Percentiles rank a stretch among this genome's conserved stretches.
Evolutionary conservation across 371 early-diverging fungal genomes (phyloP).

Genomic region (Apophysomyces ossiformis): DNA sequence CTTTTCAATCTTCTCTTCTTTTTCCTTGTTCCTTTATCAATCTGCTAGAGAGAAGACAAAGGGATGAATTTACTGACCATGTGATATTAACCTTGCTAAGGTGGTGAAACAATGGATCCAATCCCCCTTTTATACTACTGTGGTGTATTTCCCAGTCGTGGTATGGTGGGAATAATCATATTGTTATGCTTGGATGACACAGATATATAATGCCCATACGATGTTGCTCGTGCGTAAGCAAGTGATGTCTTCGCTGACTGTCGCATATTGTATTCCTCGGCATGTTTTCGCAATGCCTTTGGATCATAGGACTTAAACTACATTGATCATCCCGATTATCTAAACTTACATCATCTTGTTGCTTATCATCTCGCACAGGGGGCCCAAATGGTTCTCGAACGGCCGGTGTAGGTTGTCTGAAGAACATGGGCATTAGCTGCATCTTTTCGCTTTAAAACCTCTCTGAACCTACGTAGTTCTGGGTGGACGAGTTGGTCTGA

Average conservation of each 20-base stretch:
- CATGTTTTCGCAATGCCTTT: constrained; percentile 23
- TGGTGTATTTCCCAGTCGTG: constrained; percentile 8
- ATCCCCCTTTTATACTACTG: too few species aligned
- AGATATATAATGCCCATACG: constrained; percentile 23
- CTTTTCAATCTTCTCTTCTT: too few species aligned
- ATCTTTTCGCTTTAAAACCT: not conserved
- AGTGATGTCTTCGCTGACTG: constrained; percentile 23
- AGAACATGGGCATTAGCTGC: not conserved
- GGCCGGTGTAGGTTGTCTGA: not conserved
- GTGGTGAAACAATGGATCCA: too few species aligned
- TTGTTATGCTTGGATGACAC: constrained; percentile 25
- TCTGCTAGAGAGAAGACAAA: too few species aligned
- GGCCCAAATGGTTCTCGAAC: constrained; percentile 3
- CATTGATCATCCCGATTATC: not conserved
- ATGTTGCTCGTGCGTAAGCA: constrained; percentile 20
- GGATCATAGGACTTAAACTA: not conserved
- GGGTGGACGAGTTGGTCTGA: not conserved
- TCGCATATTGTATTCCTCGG: constrained; percentile 26
- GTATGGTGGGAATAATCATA: constrained; percentile 30
- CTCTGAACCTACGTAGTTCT: not conserved
- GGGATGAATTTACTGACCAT: too few species aligned
- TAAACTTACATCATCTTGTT: constrained; percentile 1
- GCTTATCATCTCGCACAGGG: not conserved
- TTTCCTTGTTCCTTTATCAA: too few species aligned
- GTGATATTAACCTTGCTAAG: too few species aligned